Evolutionary conservation across 345 rosid genomes (phyloP).

Genomic region (Cardamine resedifolia): DNA sequence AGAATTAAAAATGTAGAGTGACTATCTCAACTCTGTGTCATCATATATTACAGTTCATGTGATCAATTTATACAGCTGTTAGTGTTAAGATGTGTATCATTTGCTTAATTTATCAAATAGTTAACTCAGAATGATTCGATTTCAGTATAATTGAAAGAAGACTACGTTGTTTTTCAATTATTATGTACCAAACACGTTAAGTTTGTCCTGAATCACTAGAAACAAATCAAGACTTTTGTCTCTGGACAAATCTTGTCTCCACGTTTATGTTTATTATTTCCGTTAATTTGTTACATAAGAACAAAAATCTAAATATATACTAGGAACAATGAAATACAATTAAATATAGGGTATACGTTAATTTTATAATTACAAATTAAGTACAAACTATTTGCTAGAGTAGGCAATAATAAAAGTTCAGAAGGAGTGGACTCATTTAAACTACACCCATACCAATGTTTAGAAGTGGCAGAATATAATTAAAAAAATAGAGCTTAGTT

Average conservation of each 20-base stretch:
- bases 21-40: not conserved
- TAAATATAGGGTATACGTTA: too few relatives aligned
- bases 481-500: not conserved
- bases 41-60: constrained; percentile 24
- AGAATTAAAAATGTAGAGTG: constrained; percentile 1
- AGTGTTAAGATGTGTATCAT: constrained; percentile 18
- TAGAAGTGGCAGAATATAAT: constrained; percentile 15
- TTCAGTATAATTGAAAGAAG: not conserved
- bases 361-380: too few relatives aligned
- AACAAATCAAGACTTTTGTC: constrained; percentile 32
- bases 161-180: not conserved
- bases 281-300: not conserved
- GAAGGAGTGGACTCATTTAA: not conserved
- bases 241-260: constrained; percentile 27
- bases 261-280: not conserved
- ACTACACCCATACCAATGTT: constrained; percentile 13
- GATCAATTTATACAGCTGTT: constrained; percentile 21
- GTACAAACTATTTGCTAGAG: not conserved
- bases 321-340: not conserved
- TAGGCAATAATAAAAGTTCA: not conserved
- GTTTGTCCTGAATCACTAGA: constrained; percentile 25
- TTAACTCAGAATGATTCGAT: not conserved
- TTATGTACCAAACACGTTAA: constrained; percentile 3
- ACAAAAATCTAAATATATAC: not conserved
- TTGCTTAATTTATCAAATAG: not conserved